Conservation (phyloP, 2,329 filamentous ascomycete species). For the Mycocentrospora acerina region DNA sequence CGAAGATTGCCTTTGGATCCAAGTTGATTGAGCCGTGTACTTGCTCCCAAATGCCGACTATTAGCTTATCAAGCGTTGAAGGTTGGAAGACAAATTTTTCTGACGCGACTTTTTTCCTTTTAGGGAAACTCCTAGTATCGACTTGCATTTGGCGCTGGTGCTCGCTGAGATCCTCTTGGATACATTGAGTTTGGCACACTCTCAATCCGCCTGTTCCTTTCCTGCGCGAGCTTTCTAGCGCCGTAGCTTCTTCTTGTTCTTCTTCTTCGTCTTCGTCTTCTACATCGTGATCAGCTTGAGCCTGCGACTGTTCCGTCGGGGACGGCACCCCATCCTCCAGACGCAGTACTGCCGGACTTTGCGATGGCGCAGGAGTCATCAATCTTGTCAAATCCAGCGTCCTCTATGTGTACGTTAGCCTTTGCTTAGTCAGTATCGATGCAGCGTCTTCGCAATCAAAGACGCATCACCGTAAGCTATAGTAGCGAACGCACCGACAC, state of each 20-base stretch:
- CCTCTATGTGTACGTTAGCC: constrained; percentile 16
- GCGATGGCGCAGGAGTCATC: constrained; percentile 24
- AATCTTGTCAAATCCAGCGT: constrained; percentile 28
- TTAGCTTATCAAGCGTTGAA: constrained; percentile 51
- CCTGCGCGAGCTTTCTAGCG: constrained; percentile 11
- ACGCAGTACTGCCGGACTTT: constrained; percentile 17
- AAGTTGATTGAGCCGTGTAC: constrained; percentile 47
- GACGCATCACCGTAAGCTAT: too few species aligned
- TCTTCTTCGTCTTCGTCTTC: constrained; percentile 5
- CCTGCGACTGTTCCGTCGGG: constrained; percentile 8
- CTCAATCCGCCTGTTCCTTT: constrained; percentile 33
- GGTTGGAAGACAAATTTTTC: constrained; percentile 49
- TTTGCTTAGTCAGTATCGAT: not conserved
- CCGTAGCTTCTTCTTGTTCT: constrained; percentile 1
- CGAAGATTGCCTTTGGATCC: constrained; percentile 42
- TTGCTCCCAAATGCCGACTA: constrained; percentile 54
- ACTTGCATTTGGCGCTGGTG: constrained; percentile 37
- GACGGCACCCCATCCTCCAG: constrained; percentile 9
- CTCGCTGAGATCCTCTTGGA: constrained; percentile 33
- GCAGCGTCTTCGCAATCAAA: constrained; percentile 1
- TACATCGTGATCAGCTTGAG: too few species aligned
- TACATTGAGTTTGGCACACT: constrained; percentile 25
- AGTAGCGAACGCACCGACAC: constrained; percentile 31
- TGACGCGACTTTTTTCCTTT: constrained; percentile 32
- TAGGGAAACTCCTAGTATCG: constrained; percentile 34